Percentiles rank a stretch among this genome's conserved stretches.
These are phyloP conservation scores for Silene uniflora DNA, from an alignment of 148 eudicot genomes.

Conservation along the genomic window DNA sequence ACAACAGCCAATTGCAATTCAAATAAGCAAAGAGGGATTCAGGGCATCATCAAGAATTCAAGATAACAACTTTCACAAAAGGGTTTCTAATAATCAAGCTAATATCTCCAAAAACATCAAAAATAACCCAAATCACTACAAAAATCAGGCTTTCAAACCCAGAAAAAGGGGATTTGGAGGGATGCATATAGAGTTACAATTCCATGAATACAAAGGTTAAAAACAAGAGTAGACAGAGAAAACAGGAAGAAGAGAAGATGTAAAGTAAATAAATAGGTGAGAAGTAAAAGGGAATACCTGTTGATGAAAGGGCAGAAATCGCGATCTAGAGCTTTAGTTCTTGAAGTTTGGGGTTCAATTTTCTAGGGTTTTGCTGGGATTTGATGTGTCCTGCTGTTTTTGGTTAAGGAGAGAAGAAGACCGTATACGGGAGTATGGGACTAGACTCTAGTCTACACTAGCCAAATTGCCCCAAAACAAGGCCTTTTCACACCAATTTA, in stretches of 20 bases:
- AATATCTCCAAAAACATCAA: neutral
- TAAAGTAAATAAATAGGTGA: neutral
- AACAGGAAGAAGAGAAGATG: neutral
- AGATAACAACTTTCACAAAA: neutral
- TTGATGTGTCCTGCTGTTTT: no score
- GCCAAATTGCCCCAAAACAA: no score
- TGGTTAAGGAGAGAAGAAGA: neutral
- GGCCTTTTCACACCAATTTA: no score
- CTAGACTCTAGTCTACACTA: no score
- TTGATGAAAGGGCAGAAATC: neutral
- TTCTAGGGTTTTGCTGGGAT: conserved; percentile 7
- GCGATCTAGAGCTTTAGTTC: neutral
- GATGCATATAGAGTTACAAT: neutral
- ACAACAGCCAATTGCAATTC: neutral
- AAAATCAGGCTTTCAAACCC: neutral
- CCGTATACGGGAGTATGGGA: neutral
- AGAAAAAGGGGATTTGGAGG: neutral
- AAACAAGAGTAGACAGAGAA: neutral
- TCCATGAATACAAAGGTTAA: neutral
- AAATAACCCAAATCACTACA: neutral
- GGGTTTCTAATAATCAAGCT: neutral
- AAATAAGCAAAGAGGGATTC: neutral
- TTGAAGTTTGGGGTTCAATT: neutral
- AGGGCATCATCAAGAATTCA: no score
- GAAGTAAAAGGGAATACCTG: neutral